Base-by-base conservation (phyloP, 352 stramenopile genomes). In the Pythium rishiriense region DNA sequence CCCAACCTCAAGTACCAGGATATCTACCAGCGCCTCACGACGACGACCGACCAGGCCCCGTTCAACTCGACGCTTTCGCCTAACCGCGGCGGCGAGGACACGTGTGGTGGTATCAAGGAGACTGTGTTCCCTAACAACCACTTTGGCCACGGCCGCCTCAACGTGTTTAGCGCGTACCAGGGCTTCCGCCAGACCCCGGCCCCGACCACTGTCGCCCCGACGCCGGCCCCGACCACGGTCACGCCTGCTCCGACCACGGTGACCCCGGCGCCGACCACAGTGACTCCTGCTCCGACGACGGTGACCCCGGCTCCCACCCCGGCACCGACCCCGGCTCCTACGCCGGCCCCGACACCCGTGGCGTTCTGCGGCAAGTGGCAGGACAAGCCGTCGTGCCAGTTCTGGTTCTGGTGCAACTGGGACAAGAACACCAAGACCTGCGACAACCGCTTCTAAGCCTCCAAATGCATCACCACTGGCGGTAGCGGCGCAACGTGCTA, bases 91-190 rank as follows among this genome's bases (percentile, higher is more conserved):
- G 46, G 19, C 15, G 59, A 45, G 19, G 31, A 66, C 24, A 60
- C 61, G 8, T 83, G 72, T 55, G 70, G 72, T 11, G 49, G 58
- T 10, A 69, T 69, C 25, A 50, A 50, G 14, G 73, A 76, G 48
- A 26, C 14, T 1, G 54, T 47, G 14, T 77, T 64, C 60, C 75
- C 73, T 2, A 84, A 81, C 63, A 80, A 84, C 59, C 56, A 73
- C 39, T 81, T 61, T 29, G 74, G 71, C 22, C 59, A 73, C 42
- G 72, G 72, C 26, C 72, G 68, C 42, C 14, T 82, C 15, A 78
- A 79, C 55, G 64, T 69, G 31, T 31, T 73, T 25, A 64, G 55
- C 26, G 62, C 57, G 19, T 22, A 65, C 46, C 46, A 25, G n/a
- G 25, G 29, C 25, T 12, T 31, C 6, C 22, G 29, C 15, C 22